A percentile compares a stretch with the other conserved stretches of the same genome.
These are phyloP conservation scores for Cyphellophora attinorum DNA, from an alignment of 2,329 filamentous ascomycete species.

Conservation along the genomic window DNA sequence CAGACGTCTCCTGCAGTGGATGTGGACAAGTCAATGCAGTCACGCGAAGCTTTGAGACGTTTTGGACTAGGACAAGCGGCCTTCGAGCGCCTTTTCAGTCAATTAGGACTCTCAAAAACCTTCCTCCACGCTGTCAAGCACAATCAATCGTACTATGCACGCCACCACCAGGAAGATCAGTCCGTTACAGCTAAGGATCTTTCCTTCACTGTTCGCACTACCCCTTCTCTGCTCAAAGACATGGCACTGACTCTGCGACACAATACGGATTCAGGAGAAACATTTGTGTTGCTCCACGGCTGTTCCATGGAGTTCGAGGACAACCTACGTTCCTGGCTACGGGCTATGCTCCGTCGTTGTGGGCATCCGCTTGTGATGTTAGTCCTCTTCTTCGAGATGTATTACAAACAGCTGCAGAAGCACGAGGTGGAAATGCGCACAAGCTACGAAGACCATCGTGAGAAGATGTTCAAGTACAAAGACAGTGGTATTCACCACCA, in stretches of 20 bases:
- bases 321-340: not conserved
- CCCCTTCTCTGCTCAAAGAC: not conserved
- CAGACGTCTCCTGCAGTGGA: no score
- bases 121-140: not conserved
- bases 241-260: not conserved
- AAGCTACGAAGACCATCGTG: not conserved
- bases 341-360: not conserved
- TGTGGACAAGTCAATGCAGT: no score
- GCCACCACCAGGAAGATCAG: not conserved
- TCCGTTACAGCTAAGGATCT: not conserved
- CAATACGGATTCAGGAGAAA: not conserved
- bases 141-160: not conserved
- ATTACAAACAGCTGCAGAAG: not conserved
- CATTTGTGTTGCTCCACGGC: not conserved
- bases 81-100: not conserved
- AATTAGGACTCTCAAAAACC: not conserved
- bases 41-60: no score
- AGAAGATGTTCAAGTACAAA: not conserved
- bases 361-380: not conserved
- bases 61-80: no score
- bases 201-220: not conserved
- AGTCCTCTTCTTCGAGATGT: slow-evolving; percentile 1
- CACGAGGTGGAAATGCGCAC: not conserved
- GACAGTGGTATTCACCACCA: not conserved
- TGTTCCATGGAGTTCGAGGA: not conserved